Evolutionary conservation across 192 early-diverging fungal genomes (phyloP).

Genomic region (Backusella luteola): DNA sequence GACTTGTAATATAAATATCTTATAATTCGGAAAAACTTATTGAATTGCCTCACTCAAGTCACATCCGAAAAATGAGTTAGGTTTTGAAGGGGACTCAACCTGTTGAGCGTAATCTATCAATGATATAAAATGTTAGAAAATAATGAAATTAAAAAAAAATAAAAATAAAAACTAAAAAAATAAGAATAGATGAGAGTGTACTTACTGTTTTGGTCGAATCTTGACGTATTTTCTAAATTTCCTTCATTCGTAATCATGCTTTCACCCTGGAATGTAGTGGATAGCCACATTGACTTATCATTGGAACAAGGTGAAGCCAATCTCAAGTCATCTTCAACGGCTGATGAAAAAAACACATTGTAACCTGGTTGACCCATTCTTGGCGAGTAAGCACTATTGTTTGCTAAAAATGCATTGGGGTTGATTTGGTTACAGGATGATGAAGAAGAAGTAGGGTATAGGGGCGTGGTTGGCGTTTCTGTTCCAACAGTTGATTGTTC

Average conservation of each 20-base stretch:
- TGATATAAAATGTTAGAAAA: not conserved
- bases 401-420: not conserved
- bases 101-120: not conserved
- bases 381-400: not conserved
- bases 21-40: not conserved
- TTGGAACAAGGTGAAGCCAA: not conserved
- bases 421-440: not conserved
- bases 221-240: not conserved
- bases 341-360: not conserved
- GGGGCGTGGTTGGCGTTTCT: constrained; percentile 1
- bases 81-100: not conserved
- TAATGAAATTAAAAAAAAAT: not conserved
- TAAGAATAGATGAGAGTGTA: not conserved
- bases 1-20: not conserved
- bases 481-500: not conserved
- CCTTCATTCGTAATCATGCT: not conserved
- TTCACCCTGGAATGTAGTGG: not conserved
- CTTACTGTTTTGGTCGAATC: not conserved
- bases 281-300: not conserved
- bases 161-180: not conserved
- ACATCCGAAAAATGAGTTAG: constrained; percentile 1
- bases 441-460: not conserved
- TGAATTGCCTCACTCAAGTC: not conserved
- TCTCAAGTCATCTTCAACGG: not conserved
- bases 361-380: not conserved